phyloP scores from a whole-genome alignment of 176 grass and related monocot species.

The Oryza meridionalis region DNA sequence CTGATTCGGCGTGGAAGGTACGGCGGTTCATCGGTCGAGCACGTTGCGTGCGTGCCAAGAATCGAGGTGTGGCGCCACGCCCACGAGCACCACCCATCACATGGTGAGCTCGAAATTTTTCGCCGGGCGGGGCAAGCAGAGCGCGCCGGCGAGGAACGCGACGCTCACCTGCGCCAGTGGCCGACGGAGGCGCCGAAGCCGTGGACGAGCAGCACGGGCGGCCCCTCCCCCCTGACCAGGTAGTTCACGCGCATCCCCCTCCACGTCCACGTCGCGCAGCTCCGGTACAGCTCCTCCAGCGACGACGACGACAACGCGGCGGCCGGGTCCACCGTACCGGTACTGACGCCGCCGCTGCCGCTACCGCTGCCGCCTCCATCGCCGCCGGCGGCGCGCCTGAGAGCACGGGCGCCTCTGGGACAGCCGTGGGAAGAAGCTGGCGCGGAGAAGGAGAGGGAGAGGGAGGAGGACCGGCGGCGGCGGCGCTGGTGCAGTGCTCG shows the following conservation, averaged over 20 bases:
- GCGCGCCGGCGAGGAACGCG: not conserved
- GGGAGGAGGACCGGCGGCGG: not conserved
- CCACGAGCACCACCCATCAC: not conserved
- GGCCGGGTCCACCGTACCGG: not conserved
- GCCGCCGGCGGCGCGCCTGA: conserved; percentile 35
- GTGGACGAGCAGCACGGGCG: conserved; percentile 84
- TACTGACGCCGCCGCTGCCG: not conserved
- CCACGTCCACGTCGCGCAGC: conserved; percentile 72
- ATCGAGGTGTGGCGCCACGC: no score
- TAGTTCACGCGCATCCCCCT: conserved; percentile 83
- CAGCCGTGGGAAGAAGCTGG: conserved; percentile 3
- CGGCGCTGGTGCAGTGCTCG: not conserved
- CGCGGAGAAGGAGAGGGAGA: not conserved
- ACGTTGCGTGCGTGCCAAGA: not conserved
- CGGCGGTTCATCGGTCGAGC: conserved; percentile 14
- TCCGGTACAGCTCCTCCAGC: conserved; percentile 65
- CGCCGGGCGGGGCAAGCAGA: no score
- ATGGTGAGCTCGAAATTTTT: no score
- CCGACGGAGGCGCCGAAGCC: conserved; percentile 88
- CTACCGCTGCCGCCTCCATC: conserved; percentile 8
- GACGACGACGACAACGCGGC: not conserved
- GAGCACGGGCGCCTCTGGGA: not conserved
- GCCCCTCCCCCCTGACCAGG: conserved; percentile 69
- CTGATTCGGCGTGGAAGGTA: not conserved
- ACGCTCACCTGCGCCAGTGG: conserved; percentile 88